Base-by-base conservation (phyloP, 23 red algal genomes). In the Rhodosorus marinus region DNA sequence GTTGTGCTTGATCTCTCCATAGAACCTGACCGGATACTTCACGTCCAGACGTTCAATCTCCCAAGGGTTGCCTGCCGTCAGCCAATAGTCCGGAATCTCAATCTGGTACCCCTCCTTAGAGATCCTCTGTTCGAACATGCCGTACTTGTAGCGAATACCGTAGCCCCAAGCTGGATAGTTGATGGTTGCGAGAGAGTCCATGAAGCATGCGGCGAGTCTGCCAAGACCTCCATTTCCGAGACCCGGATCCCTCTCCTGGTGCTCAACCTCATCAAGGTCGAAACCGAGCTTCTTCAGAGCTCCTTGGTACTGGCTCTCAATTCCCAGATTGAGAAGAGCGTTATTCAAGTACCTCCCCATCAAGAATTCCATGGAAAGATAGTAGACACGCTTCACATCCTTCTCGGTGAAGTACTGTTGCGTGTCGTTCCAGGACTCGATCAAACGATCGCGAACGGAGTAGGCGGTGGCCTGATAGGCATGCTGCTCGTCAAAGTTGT, bases 141-240 rank as follows among this genome's bases (percentile, higher is more conserved):
- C 90, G 47, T 98, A 98, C 71, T 84, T 78, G 66, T 98, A 98
- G 21, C 90, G 70, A 54, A 98, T 98, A 41, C 90, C 90, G 53
- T 98, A 98, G 3, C 90, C 90, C 90, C 90, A 98, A 3, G 67
- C 90, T 5, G 90, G 90, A 53, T 98, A 98, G 67, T 98, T 98
- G 3, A 98, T 55, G 14, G 90, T 98, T 27, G 90, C 90, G 27
- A 98, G 60, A 20, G 78, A 85, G 68, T 98, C 90, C 73, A 98
- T 82, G 51, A 86, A 98, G 52, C 90, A 98, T 24, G 90, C 90
- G 22, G 90, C 90, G 29, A 98, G 64, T 21, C 90, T 63, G 33
- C 90, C 90, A 31, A 98, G 48, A 25, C 90, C 90, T 6, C 90
- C 90, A 31, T 98, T 98, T 19, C 90, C 90, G 27, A 98, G 66